A percentile compares a stretch with the other conserved stretches of the same genome.
These are phyloP conservation scores for Metroxylon sagu DNA, from an alignment of 176 grass and related monocot genomes.

Conservation along the genomic window DNA sequence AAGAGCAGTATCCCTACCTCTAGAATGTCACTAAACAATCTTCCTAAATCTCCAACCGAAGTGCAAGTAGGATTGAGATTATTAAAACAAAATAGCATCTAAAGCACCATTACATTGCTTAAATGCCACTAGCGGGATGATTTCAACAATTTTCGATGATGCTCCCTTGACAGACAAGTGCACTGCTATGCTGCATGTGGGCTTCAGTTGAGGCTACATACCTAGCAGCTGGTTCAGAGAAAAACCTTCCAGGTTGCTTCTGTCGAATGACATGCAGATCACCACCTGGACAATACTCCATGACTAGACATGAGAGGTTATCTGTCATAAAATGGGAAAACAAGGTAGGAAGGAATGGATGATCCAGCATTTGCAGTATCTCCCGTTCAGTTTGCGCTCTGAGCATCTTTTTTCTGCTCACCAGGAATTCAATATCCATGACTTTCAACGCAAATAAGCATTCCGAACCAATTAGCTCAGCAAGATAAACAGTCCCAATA, in stretches of 20 bases:
- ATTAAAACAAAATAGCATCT: too few relatives aligned
- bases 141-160: too few relatives aligned
- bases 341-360: constrained; percentile 91
- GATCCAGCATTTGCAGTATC: constrained; percentile 96
- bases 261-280: constrained; percentile 90
- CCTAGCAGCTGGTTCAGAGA: constrained; percentile 83
- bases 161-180: too few relatives aligned
- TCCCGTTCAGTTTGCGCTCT: constrained; percentile 94
- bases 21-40: too few relatives aligned
- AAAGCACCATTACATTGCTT: too few relatives aligned
- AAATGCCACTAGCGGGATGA: too few relatives aligned
- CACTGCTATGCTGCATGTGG: too few relatives aligned
- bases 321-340: constrained; percentile 92
- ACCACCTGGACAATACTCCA: constrained; percentile 92
- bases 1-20: too few relatives aligned
- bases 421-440: constrained; percentile 90
- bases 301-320: constrained; percentile 90
- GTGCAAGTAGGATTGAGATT: too few relatives aligned
- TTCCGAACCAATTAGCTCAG: constrained; percentile 65
- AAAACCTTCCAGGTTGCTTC: constrained; percentile 75
- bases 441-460: constrained; percentile 96
- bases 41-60: too few relatives aligned
- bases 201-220: constrained; percentile 15
- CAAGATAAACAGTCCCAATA: constrained; percentile 96
- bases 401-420: constrained; percentile 91